Evolutionary conservation across 75 land plant species (phyloP), one percentile per base, ranked within the genome.

Genomic region (Isoetes taiwanensis): DNA sequence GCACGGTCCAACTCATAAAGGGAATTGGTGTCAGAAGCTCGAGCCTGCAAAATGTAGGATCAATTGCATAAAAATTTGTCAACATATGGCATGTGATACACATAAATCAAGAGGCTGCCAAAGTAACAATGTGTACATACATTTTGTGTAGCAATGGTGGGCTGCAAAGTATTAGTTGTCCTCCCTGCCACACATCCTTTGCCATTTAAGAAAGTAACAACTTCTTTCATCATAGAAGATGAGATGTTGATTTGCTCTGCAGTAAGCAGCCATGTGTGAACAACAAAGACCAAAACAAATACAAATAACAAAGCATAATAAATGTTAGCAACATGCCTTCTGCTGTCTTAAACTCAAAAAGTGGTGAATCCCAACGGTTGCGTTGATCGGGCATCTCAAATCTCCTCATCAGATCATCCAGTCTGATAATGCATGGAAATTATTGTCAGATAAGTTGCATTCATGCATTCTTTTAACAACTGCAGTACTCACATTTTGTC

Each of bases 91-190:
- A 56, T 17, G 30, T 46, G 17, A 52, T 32, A 52, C 5, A n/a
- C 8, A 11, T 9, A 12, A 3, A 59, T 31, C 0, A 23, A 39
- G 48, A 21, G 20, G 29, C 14, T 8, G 10, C 20, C 21, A 48
- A 48, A 48, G 9, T 17, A n/a, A 17, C 17, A 35, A 30, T 56
- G 4, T 28, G 21, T 43, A n/a, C 64, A 53, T 75, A 79, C 76
- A 71, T 33, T 78, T 56, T 87, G 98, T 17, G 98, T 93, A 11
- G 98, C 98, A 63, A 93, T 81, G n/a, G 98, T 93, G 34, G 98
- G 96, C 71, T 88, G 96, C 20, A 93, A 67, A 39, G 80, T 42
- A 43, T 60, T 76, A 20, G 83, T 67, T 70, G 78, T 79, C 56
- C 76, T 71, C 17, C 77, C 48, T 65, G 68, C 73, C 17, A 64